Conservation (phyloP, 148 eudicot genomes). For the Chenopodium quinoa region DNA sequence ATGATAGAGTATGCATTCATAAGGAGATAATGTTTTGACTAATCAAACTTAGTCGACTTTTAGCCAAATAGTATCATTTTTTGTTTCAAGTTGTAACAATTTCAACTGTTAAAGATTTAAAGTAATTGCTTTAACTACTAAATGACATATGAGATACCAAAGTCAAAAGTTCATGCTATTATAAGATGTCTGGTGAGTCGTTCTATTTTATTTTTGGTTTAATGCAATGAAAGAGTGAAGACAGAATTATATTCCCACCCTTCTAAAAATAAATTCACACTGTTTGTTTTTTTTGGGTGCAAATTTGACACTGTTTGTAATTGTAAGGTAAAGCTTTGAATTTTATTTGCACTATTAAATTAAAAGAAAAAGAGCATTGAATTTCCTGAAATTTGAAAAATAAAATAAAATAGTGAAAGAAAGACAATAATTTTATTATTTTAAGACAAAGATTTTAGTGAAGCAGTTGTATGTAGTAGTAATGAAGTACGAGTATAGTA, state of each 20-base stretch:
- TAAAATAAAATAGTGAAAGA: not conserved
- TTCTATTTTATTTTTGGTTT: no score
- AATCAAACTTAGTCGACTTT: no score
- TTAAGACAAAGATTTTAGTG: slow-evolving; percentile 4
- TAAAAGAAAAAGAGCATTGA: not conserved
- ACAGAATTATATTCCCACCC: not conserved
- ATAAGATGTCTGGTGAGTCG: no score
- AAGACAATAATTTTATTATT: not conserved
- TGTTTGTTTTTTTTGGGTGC: not conserved
- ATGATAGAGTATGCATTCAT: no score
- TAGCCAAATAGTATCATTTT: no score
- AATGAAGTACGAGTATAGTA: not conserved
- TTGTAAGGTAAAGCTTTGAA: not conserved
- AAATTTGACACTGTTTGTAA: not conserved
- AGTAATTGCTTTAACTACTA: no score
- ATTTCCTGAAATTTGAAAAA: not conserved
- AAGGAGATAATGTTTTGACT: no score
- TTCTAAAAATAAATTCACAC: not conserved
- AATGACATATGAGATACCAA: no score
- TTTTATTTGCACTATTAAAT: no score
- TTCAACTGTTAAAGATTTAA: no score
- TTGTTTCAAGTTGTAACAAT: no score
- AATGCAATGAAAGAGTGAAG: not conserved
- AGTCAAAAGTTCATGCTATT: no score
- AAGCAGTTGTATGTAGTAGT: slow-evolving; percentile 16